Conservation (phyloP, 2,329 filamentous ascomycete species). For the Colletotrichum sp. region DNA sequence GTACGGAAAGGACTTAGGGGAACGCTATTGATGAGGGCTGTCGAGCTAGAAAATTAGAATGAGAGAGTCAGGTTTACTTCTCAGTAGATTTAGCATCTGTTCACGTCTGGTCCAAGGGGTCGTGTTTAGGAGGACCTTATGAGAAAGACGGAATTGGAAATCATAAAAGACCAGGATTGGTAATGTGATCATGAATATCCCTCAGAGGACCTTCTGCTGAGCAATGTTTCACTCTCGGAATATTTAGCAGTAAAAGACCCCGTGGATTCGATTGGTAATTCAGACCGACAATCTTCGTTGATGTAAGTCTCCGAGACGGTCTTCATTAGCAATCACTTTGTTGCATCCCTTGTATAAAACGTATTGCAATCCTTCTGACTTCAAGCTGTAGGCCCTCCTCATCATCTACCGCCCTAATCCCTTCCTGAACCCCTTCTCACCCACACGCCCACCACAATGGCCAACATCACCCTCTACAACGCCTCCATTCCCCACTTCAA, state of each 20-base stretch:
- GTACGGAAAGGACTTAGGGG: neutral
- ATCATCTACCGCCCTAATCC: neutral
- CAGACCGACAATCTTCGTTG: neutral
- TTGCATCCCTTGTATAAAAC: fast-evolving
- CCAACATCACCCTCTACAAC: neutral
- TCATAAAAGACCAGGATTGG: fast-evolving
- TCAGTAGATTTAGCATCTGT: neutral
- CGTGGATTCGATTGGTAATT: neutral
- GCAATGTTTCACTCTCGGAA: neutral
- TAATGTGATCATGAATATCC: neutral
- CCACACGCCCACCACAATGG: neutral
- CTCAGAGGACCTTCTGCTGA: fast-evolving
- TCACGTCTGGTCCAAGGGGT: too few species aligned
- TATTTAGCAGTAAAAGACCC: neutral
- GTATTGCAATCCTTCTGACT: neutral
- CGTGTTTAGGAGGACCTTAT: too few species aligned
- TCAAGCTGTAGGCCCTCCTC: neutral
- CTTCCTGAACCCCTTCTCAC: neutral
- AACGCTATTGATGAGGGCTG: neutral
- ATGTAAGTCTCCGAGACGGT: neutral
- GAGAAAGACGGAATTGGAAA: neutral
- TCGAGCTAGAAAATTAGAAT: neutral
- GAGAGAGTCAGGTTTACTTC: neutral
- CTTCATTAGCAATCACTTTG: neutral
- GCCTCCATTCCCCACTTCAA: neutral